phyloP scores from a whole-genome alignment of 2,329 filamentous ascomycete genomes.

The Aspergillus brunneoviolaceus region DNA sequence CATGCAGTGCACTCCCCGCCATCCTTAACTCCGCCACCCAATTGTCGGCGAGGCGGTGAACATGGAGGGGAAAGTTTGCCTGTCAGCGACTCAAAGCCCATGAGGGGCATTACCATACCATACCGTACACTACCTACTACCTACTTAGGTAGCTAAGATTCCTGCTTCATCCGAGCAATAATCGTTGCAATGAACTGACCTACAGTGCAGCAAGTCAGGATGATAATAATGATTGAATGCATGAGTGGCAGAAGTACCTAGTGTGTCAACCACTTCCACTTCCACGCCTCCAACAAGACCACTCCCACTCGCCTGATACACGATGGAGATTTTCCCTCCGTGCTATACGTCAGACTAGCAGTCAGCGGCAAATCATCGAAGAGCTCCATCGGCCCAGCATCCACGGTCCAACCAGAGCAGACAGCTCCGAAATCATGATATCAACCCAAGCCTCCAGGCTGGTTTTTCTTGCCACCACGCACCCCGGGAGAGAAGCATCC shows the following conservation, averaged over 20 bases:
- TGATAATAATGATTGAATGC: too few relatives aligned
- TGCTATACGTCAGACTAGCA: neutral
- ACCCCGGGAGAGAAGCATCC: neutral
- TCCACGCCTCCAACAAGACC: too few relatives aligned
- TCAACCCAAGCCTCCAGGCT: neutral
- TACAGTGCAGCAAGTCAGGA: too few relatives aligned
- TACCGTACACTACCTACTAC: neutral
- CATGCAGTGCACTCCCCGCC: neutral
- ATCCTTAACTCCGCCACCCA: conserved; percentile 6
- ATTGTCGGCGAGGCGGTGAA: conserved; percentile 1
- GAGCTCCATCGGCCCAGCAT: neutral
- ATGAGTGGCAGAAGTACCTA: too few relatives aligned
- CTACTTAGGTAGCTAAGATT: too few relatives aligned
- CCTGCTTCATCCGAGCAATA: too few relatives aligned
- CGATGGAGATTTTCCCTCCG: neutral
- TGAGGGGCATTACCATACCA: neutral
- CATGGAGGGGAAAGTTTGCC: neutral
- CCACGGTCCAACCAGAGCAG: neutral
- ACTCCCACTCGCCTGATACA: neutral
- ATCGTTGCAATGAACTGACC: too few relatives aligned
- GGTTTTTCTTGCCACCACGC: neutral
- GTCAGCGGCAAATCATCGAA: too few relatives aligned
- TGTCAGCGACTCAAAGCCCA: too few relatives aligned
- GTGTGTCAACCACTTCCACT: too few relatives aligned
- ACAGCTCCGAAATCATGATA: conserved; percentile 6